Evolutionary conservation across 176 grass and related monocot genomes (phyloP), one percentile per base, ranked within the genome.

Genomic region (Cenchrus americanus): DNA sequence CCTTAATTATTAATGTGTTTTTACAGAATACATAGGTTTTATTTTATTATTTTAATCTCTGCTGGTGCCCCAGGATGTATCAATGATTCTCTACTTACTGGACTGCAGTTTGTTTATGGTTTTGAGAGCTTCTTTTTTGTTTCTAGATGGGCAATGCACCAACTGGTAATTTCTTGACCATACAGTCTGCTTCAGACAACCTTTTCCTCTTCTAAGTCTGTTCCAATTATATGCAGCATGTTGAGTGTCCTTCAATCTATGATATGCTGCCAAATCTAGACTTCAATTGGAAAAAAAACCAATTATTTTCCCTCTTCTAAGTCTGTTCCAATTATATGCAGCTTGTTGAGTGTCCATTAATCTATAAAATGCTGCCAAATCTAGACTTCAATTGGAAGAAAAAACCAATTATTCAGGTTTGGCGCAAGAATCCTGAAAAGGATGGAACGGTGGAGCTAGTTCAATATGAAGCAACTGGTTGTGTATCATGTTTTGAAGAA

Each of bases 111-210:
- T 95, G 87, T 95, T 60, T 93, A 93, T 91, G 95, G 95, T 78
- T 98, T 98, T 80, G 92, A 88, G 74, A 98, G 91, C 78, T 98
- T 93, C 87, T 98, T 98, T 86, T 98, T 98, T n/a, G 90, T 98
- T 90, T 89, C 88, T 67, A 92, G 92, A 93, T 98, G 95, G 95
- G 52, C 57, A 6, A 98, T 98, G 95, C 95, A 95, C 64, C 95
- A 98, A 88, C 50, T 98, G 95, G 95, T 95, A 98, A 93, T 70
- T 72, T 76, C 70, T 88, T 76, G 37, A 32, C 32, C 73, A 52
- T 73, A 14, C n/a, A n/a, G n/a, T n/a, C n/a, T n/a, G n/a, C n/a
- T n/a, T n/a, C n/a, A n/a, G n/a, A n/a, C n/a, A n/a, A n/a, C n/a
- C n/a, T n/a, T n/a, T n/a, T n/a, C n/a, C n/a, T n/a, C n/a, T n/a